These are phyloP conservation scores for Articulospora tetracladia DNA, from an alignment of 495 filamentous ascomycete genomes.

Conservation along the genomic window DNA sequence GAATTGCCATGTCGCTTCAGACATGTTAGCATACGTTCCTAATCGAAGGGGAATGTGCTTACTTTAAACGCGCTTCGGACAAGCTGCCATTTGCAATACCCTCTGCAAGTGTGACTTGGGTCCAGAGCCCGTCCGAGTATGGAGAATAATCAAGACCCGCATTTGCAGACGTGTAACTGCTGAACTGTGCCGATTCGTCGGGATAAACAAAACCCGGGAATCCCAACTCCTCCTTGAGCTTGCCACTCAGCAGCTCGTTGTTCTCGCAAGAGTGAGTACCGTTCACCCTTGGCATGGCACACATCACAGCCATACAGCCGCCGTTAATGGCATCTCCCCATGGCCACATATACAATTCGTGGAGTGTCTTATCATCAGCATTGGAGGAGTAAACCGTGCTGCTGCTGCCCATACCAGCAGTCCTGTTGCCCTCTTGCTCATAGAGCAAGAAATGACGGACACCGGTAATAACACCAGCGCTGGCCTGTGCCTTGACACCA, in stretches of 20 bases:
- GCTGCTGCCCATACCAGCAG: slow-evolving; percentile 8
- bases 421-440: slow-evolving; percentile 60
- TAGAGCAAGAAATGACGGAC: slow-evolving; percentile 58
- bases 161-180: slow-evolving; percentile 66
- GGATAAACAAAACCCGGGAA: slow-evolving; percentile 69
- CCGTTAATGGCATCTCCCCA: not conserved
- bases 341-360: not conserved
- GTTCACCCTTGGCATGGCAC: slow-evolving; percentile 27
- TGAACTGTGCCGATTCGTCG: slow-evolving; percentile 81
- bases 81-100: slow-evolving; percentile 75
- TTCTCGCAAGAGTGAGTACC: slow-evolving; percentile 47
- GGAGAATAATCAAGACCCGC: slow-evolving; percentile 85
- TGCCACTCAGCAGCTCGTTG: slow-evolving; percentile 50
- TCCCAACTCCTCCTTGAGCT: slow-evolving; percentile 56
- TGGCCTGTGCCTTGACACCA: slow-evolving; percentile 43
- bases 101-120: slow-evolving; percentile 25
- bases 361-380: not conserved
- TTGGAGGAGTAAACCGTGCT: slow-evolving; percentile 1
- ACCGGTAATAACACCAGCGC: slow-evolving; percentile 47
- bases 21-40: no score
- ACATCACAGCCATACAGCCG: slow-evolving; percentile 24
- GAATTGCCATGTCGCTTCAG: slow-evolving; percentile 83
- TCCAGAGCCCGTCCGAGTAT: slow-evolving; percentile 57
- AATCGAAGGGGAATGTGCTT: no score
- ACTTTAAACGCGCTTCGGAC: slow-evolving; percentile 81